Percentiles rank a stretch among this genome's conserved stretches.
Conservation (phyloP, 176 grass and related monocot species). For the Elaeis guineensis region DNA sequence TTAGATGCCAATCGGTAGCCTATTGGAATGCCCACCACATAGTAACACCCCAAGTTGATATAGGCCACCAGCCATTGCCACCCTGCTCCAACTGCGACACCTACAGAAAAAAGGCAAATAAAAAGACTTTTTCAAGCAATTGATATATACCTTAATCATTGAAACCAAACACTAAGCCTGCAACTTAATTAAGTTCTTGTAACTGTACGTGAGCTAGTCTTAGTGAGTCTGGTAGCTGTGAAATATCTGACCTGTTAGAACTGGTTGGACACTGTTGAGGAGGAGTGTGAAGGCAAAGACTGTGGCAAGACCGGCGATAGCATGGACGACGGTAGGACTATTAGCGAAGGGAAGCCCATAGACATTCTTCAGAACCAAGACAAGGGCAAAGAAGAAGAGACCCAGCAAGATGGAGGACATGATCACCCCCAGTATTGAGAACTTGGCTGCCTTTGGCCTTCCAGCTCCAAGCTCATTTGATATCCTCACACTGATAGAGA, state of each 20-base stretch:
- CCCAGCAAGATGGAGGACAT: constrained; percentile 51
- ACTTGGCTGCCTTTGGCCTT: constrained; percentile 47
- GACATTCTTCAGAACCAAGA: constrained; percentile 49
- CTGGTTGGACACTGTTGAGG: constrained; percentile 80
- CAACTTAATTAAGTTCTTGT: no score
- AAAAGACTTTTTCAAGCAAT: no score
- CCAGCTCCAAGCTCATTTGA: constrained; percentile 83
- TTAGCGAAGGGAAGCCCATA: constrained; percentile 76
- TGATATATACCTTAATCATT: no score
- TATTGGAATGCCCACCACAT: constrained; percentile 60
- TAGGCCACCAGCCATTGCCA: constrained; percentile 88
- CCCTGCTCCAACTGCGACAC: constrained; percentile 81
- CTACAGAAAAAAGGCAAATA: no score
- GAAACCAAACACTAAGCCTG: no score
- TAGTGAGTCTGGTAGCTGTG: no score
- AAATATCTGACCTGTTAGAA: constrained; percentile 41
- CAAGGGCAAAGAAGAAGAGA: constrained; percentile 35
- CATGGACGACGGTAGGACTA: constrained; percentile 48
- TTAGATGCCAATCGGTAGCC: constrained; percentile 53
- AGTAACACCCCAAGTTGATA: constrained; percentile 76
- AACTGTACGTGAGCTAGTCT: no score
- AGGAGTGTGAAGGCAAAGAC: constrained; percentile 74
- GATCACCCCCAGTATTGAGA: constrained; percentile 54
- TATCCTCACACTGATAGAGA: constrained; percentile 53
- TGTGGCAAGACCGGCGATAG: constrained; percentile 47